A percentile compares a stretch with the other conserved stretches of the same genome.
These are phyloP conservation scores for Urostyla sp. DNA, from an alignment of 73 alveolate species.

Conservation along the genomic window DNA sequence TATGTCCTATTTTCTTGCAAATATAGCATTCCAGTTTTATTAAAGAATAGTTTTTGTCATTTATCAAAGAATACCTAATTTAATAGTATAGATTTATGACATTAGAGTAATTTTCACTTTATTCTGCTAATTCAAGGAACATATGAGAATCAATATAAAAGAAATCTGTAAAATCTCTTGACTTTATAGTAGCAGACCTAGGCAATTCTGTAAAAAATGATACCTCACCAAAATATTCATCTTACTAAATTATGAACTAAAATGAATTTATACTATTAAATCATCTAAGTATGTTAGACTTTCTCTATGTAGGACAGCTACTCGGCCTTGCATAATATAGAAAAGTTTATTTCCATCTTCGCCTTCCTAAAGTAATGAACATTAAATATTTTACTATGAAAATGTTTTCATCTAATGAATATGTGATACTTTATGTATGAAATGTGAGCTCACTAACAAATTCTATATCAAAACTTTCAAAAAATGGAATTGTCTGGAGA, in stretches of 20 bases:
- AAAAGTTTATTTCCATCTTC: constrained; percentile 43
- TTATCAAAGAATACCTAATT: neutral
- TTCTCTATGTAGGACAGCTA: constrained; percentile 53
- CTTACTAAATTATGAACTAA: constrained; percentile 25
- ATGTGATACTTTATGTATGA: constrained; percentile 22
- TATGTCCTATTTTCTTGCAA: constrained; percentile 71
- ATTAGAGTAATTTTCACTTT: constrained; percentile 42
- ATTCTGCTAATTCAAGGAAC: constrained; percentile 47
- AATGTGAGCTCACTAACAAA: constrained; percentile 57
- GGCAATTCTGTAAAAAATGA: constrained; percentile 60
- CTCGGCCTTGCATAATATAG: constrained; percentile 63
- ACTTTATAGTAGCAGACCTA: constrained; percentile 56
- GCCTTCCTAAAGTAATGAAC: constrained; percentile 45
- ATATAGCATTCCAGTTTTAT: constrained; percentile 66
- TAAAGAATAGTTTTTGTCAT: constrained; percentile 35
- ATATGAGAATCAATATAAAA: constrained; percentile 14
- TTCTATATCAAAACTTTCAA: constrained; percentile 53
- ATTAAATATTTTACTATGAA: neutral
- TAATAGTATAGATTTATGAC: constrained; percentile 10
- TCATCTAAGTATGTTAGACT: constrained; percentile 56
- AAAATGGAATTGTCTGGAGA: constrained; percentile 45
- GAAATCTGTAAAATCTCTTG: constrained; percentile 70
- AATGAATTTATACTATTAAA: neutral
- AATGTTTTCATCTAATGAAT: constrained; percentile 32
- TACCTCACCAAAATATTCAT: constrained; percentile 74